Conservation (phyloP, 768 basidiomycete genomes). For the Artomyces pyxidatus region DNA sequence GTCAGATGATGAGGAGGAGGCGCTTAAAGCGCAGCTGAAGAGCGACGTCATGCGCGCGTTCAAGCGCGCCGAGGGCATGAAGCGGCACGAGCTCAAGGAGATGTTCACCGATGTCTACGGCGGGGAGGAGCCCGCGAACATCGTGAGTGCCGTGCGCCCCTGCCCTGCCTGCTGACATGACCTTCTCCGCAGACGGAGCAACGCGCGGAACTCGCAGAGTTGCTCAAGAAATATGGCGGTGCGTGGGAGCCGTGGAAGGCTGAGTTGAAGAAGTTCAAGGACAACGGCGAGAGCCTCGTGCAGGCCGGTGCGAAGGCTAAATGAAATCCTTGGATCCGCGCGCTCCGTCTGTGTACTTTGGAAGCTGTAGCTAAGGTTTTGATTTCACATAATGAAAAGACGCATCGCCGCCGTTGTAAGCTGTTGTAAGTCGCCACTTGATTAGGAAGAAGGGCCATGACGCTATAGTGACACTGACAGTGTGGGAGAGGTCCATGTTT, state of each 20-base stretch:
- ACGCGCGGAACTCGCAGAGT: conserved; percentile 59
- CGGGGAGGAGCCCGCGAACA: conserved; percentile 76
- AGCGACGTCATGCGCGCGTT: conserved; percentile 73
- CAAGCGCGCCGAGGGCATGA: conserved; percentile 63
- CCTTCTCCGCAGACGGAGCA: conserved; percentile 60
- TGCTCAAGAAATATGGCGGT: conserved; percentile 82
- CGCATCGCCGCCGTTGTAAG: too few species aligned
- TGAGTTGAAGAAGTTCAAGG: conserved; percentile 70
- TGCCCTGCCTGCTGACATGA: neutral
- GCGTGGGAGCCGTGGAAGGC: conserved; percentile 80
- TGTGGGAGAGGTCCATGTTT: too few species aligned
- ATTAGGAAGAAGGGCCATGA: too few species aligned
- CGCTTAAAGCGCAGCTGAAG: conserved; percentile 59
- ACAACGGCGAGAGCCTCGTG: conserved; percentile 42
- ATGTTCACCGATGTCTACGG: conserved; percentile 86
- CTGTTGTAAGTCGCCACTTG: too few species aligned
- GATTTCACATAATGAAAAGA: too few species aligned
- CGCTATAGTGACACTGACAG: too few species aligned
- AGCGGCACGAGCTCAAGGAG: conserved; percentile 63
- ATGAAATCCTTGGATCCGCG: neutral
- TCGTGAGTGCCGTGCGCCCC: conserved; percentile 42
- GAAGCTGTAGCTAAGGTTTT: too few species aligned
- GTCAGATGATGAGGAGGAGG: conserved; percentile 65
- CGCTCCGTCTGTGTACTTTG: too few species aligned
- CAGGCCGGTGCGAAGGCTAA: neutral